Base-by-base conservation (phyloP, 202 grass and related monocot genomes). In the Schoenoplectus triqueter region DNA sequence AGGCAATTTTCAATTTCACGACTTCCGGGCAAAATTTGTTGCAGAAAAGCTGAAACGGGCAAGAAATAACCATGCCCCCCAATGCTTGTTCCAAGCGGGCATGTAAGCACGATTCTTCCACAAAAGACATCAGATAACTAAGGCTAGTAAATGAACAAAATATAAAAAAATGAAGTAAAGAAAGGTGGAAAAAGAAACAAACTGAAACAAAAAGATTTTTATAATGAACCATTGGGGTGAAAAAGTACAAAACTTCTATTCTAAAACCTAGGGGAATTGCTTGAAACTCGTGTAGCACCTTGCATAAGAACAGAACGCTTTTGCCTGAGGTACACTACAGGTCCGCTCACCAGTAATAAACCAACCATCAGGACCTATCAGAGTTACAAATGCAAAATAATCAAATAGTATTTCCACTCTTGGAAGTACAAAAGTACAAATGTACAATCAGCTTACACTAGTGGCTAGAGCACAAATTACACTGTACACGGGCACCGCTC, bases 291-390 rank as follows among this genome's bases (percentile, higher is more conserved):
- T 88, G 86, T 81, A 83, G 77, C 86, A 2, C 89, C 95, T 68
- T 91, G 89, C 87, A 93, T 88, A 15, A 85, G 0, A 71, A 42
- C 67, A 49, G 86, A 76, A 13, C 73, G 86, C 5, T 81, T 88
- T 88, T 92, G 92, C 67, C 92, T 81, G 47, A 88, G 87, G 73
- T 97, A 95, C 52, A 97, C 85, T 7, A 97, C 86, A 39, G 95
- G 88, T 7, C 95, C 92, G 63, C 91, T 97, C 80, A 95, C 76
- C 68, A 97, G 62, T 80, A 97, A 80, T 88, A 97, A 92, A 10
- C 91, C 92, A 20, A 83, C 74, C 91, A 95, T 97, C 2, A 97
- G 45, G 45, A 97, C 89, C 95, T 97, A 82, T 47, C 81, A 81
- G 10, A 78, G 9, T 64, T 49, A 64, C 47, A 76, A 84, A 44